Conservation (phyloP, 106 monocot genomes). For the Dendrobium chrysotoxum region DNA sequence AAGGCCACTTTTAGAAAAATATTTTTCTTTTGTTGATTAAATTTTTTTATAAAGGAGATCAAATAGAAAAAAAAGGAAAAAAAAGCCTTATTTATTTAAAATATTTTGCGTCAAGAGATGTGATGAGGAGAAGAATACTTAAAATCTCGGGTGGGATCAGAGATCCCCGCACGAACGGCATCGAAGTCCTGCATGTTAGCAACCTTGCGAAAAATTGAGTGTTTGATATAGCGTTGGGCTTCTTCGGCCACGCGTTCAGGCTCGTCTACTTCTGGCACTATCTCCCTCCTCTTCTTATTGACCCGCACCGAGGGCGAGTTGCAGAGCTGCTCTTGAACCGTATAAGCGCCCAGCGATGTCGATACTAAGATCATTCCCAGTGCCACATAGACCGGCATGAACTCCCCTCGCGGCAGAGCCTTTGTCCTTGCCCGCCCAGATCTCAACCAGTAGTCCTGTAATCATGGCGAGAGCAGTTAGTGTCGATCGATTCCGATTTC, state of each 20-base stretch:
- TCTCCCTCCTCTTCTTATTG: constrained; percentile 23
- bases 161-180: constrained; percentile 10
- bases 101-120: background rate
- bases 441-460: background rate
- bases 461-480: background rate
- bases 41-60: no score
- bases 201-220: constrained; percentile 26
- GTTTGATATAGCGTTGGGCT: constrained; percentile 10
- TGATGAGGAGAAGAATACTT: background rate
- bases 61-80: no score
- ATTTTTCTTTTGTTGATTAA: no score
- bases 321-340: constrained; percentile 18
- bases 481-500: background rate
- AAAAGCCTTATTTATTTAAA: no score
- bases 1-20: no score
- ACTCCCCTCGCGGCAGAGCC: background rate
- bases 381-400: constrained; percentile 7
- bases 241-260: constrained; percentile 23
- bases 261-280: constrained; percentile 17
- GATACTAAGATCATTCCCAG: constrained; percentile 18
- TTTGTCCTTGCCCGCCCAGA: background rate
- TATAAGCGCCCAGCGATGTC: background rate
- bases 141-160: background rate
- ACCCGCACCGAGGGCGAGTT: constrained; percentile 20
- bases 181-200: constrained; percentile 26